Conservation (phyloP, 2,329 filamentous ascomycete species). For the Fusarium sulawesiense region DNA sequence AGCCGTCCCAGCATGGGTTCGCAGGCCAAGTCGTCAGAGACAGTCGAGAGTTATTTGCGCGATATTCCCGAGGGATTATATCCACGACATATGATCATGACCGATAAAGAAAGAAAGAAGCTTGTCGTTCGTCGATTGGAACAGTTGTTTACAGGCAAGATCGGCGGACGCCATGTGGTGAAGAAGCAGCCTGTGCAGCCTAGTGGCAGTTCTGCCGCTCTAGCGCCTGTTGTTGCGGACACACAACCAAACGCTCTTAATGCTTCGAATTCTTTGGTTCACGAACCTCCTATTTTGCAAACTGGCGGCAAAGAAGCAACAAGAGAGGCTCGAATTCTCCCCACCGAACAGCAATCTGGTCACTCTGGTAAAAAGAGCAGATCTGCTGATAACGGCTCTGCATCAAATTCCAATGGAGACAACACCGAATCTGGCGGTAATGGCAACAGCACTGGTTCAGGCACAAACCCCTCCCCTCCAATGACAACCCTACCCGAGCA, state of each 20-base stretch:
- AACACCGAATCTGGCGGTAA: constrained; percentile 58
- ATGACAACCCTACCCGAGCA: constrained; percentile 68
- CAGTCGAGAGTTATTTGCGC: constrained; percentile 75
- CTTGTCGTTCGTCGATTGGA: constrained; percentile 81
- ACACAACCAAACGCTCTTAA: constrained; percentile 38
- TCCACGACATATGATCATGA: constrained; percentile 70
- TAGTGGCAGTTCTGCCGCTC: constrained; percentile 11
- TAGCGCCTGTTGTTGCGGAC: constrained; percentile 43
- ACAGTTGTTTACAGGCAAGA: constrained; percentile 83
- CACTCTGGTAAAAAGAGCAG: constrained; percentile 53
- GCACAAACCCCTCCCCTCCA: constrained; percentile 56
- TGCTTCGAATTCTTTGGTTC: constrained; percentile 35
- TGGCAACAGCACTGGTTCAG: constrained; percentile 48
- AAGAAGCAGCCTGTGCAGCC: constrained; percentile 40
- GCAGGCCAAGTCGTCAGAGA: constrained; percentile 59
- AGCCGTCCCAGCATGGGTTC: constrained; percentile 52
- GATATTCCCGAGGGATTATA: constrained; percentile 78
- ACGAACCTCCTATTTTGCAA: constrained; percentile 51
- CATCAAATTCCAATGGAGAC: constrained; percentile 62
- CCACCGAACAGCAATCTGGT: constrained; percentile 46
- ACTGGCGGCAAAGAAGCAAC: constrained; percentile 46
- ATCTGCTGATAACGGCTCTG: constrained; percentile 58
- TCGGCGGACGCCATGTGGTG: constrained; percentile 55
- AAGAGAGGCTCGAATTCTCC: constrained; percentile 63
- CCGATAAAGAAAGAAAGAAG: constrained; percentile 80